Conservation (phyloP, 768 basidiomycete genomes). For the Sporobolomyces phaffii region DNA sequence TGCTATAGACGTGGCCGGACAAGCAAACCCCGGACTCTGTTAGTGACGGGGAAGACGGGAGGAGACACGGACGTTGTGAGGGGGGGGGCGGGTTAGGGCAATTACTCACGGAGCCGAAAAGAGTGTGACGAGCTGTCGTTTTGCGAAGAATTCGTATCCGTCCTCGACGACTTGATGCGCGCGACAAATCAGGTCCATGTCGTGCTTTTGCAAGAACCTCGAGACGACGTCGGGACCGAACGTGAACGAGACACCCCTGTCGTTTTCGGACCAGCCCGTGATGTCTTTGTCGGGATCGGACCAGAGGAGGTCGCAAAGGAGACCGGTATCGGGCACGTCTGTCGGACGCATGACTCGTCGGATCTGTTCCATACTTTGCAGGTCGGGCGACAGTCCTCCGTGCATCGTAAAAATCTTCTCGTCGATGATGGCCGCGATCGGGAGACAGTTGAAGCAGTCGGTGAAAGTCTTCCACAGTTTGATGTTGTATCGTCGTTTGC, state of each 20-base stretch:
- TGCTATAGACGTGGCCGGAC: constrained; percentile 1
- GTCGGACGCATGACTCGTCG: constrained; percentile 97
- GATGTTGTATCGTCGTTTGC: constrained; percentile 99
- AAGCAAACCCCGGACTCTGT: too few relatives aligned
- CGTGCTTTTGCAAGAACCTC: constrained; percentile 96
- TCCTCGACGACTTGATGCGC: constrained; percentile 99
- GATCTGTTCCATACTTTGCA: constrained; percentile 99
- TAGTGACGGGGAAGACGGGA: neutral
- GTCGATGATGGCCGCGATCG: constrained; percentile 98
- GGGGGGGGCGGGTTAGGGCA: neutral
- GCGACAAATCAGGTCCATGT: constrained; percentile 98
- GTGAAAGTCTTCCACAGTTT: constrained; percentile 99
- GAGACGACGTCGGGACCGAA: constrained; percentile 98
- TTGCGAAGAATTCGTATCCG: constrained; percentile 98
- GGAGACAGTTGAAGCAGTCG: constrained; percentile 98
- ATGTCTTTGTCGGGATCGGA: constrained; percentile 99
- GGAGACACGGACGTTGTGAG: neutral
- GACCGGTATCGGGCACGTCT: constrained; percentile 94
- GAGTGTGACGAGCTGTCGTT: constrained; percentile 89
- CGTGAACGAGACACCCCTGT: constrained; percentile 96
- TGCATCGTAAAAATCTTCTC: constrained; percentile 99
- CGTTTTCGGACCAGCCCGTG: constrained; percentile 98
- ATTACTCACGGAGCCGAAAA: constrained; percentile 80
- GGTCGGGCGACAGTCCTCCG: constrained; percentile 89
- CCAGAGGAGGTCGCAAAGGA: constrained; percentile 95